A percentile compares a stretch with the other conserved stretches of the same genome.
These are phyloP conservation scores for Botrytis porri DNA, from an alignment of 2,329 filamentous ascomycete genomes.

Conservation along the genomic window DNA sequence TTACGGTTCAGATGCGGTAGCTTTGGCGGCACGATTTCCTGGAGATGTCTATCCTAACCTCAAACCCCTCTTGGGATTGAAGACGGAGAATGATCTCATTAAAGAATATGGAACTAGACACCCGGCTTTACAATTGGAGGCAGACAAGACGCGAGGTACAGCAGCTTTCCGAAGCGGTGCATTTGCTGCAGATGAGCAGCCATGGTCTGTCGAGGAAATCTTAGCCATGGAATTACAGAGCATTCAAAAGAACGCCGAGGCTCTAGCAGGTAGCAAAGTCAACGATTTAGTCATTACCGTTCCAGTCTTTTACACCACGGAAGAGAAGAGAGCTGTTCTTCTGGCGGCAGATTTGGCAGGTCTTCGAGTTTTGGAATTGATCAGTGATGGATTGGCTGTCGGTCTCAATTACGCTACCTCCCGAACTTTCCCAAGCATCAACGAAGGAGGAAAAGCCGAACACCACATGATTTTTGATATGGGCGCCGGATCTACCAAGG, in stretches of 20 bases:
- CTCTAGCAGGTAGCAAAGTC: constrained; percentile 70
- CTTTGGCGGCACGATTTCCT: constrained; percentile 82
- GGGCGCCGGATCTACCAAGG: constrained; percentile 92
- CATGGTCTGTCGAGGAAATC: constrained; percentile 84
- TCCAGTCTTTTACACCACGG: constrained; percentile 83
- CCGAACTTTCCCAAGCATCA: constrained; percentile 81
- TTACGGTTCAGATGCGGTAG: constrained; percentile 89
- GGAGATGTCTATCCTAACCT: constrained; percentile 93
- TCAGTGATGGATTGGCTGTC: constrained; percentile 89
- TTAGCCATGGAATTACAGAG: constrained; percentile 95
- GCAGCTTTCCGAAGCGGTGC: constrained; percentile 77
- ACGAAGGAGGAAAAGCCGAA: constrained; percentile 81
- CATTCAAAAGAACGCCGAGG: constrained; percentile 83
- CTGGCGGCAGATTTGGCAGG: constrained; percentile 84
- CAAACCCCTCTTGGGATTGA: constrained; percentile 82
- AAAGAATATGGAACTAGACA: constrained; percentile 71
- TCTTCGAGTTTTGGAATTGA: constrained; percentile 76
- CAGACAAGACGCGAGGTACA: constrained; percentile 60
- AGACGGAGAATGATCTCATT: constrained; percentile 57
- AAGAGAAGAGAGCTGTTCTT: constrained; percentile 84
- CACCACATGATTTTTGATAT: constrained; percentile 95
- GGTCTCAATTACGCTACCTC: constrained; percentile 93
- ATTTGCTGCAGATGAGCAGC: constrained; percentile 59
- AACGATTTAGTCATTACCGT: constrained; percentile 85
- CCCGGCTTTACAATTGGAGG: constrained; percentile 70